Evolutionary conservation across 345 rosid genomes (phyloP).

Genomic region (Moricandia arvensis): DNA sequence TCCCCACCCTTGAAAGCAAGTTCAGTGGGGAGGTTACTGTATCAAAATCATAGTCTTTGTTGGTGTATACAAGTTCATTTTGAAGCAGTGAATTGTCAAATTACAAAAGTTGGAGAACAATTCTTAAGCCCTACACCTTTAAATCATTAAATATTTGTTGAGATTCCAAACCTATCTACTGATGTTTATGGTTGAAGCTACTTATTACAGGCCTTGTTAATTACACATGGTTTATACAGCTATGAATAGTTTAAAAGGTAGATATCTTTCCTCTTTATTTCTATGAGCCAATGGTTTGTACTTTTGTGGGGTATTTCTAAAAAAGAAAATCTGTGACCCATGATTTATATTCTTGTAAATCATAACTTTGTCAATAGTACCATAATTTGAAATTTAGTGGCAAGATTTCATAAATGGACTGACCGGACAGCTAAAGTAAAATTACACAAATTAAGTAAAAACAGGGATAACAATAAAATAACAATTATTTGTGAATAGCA

Average conservation of each 20-base stretch:
- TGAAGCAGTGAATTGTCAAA: background rate
- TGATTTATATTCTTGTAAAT: constrained; percentile 35
- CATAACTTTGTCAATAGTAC: constrained; percentile 38
- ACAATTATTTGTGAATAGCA: constrained; percentile 23
- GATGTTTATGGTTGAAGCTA: background rate
- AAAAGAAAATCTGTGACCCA: constrained; percentile 19
- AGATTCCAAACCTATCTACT: background rate
- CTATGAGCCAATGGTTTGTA: constrained; percentile 30
- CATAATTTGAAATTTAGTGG: constrained; percentile 37
- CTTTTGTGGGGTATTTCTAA: constrained; percentile 21
- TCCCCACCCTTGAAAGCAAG: constrained; percentile 31
- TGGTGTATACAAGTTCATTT: background rate
- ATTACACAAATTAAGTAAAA: constrained; percentile 41
- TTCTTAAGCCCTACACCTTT: background rate
- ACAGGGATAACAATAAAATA: constrained; percentile 10
- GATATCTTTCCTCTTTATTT: background rate
- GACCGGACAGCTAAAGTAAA: constrained; percentile 40
- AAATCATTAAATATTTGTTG: background rate
- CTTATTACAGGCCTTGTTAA: background rate
- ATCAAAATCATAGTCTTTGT: background rate
- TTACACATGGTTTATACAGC: constrained; percentile 3
- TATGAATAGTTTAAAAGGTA: constrained; percentile 17
- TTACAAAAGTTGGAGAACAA: background rate
- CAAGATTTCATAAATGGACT: constrained; percentile 34
- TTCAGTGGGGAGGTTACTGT: constrained; percentile 22